Percentiles rank a stretch among this genome's conserved stretches.
Evolutionary conservation across 192 early-diverging fungal species (phyloP).

Genomic region (Rhizoclosmatium globosum): DNA sequence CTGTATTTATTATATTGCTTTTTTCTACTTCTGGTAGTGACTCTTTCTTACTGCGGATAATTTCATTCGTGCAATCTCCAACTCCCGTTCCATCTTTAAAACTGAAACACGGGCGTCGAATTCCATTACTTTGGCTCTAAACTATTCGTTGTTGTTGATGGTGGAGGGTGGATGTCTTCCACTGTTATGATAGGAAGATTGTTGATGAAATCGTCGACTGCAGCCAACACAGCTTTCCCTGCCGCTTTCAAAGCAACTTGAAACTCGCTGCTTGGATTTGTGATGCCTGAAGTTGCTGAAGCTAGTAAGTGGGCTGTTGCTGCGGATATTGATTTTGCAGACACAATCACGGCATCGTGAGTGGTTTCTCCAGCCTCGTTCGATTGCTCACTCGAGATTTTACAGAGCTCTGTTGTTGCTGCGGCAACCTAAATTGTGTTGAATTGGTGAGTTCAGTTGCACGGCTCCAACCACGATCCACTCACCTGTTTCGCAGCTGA

Average conservation of each 20-base stretch:
- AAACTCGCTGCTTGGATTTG: constrained; percentile 47
- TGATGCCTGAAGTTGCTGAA: constrained; percentile 47
- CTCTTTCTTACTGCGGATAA: constrained; percentile 61
- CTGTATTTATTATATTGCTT: background rate
- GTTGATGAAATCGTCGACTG: constrained; percentile 61
- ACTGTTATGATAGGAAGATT: constrained; percentile 43
- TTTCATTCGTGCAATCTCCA: constrained; percentile 59
- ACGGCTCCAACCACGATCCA: background rate
- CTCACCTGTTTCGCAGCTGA: constrained; percentile 57
- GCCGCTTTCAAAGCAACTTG: constrained; percentile 63
- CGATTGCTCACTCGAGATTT: constrained; percentile 56
- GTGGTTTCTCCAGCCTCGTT: constrained; percentile 29
- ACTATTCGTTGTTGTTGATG: constrained; percentile 5
- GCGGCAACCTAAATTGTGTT: constrained; percentile 44
- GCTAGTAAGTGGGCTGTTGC: constrained; percentile 62
- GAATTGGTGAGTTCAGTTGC: background rate
- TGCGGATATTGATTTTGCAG: constrained; percentile 51
- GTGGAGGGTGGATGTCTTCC: constrained; percentile 50
- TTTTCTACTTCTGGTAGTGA: constrained; percentile 46
- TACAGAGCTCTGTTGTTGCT: constrained; percentile 60
- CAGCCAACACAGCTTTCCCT: constrained; percentile 61
- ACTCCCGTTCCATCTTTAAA: constrained; percentile 67
- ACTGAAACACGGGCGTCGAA: constrained; percentile 67
- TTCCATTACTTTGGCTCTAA: constrained; percentile 51
- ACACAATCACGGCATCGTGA: constrained; percentile 60